phyloP scores from a whole-genome alignment of 1,139 yeast genomes.

The Suhomyces bokatorum region DNA sequence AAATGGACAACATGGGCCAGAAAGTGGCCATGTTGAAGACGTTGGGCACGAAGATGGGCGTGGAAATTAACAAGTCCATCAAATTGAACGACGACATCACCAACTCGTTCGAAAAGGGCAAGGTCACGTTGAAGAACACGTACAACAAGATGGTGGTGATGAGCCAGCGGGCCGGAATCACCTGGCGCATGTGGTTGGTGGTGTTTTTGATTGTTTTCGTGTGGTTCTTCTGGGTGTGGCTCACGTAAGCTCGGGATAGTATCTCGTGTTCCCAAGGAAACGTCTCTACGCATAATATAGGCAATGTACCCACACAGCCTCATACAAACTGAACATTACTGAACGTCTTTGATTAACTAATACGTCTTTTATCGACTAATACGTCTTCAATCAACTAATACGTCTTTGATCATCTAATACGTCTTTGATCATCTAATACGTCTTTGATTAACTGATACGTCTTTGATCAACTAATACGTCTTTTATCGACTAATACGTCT shows the following conservation, averaged over 20 bases:
- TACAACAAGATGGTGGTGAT: constrained; percentile 73
- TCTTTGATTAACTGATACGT: no score
- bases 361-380: no score
- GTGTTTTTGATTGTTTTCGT: constrained; percentile 63
- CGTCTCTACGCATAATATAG: no score
- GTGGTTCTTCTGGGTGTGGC: constrained; percentile 85
- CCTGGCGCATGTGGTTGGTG: constrained; percentile 75
- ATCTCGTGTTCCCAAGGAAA: no score
- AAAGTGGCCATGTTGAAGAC: constrained; percentile 72
- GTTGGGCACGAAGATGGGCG: constrained; percentile 75
- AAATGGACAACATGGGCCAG: constrained; percentile 65
- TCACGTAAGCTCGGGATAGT: constrained; percentile 35
- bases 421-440: no score
- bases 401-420: no score
- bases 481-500: no score
- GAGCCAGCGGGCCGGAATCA: constrained; percentile 81
- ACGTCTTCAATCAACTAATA: no score
- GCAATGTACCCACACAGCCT: no score
- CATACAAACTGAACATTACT: no score
- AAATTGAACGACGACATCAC: constrained; percentile 59
- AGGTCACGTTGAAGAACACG: constrained; percentile 59
- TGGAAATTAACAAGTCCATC: constrained; percentile 76
- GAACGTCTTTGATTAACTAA: no score
- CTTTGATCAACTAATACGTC: no score
- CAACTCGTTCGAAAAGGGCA: constrained; percentile 44